Evolutionary conservation across 164 flowering plant genomes (phyloP).

Genomic region (grape (Vitis vinifera)): ASM3070453v1 NC_081816.1:4282501-4283000

Average conservation of each 20-base stretch:
- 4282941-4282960: conserved; percentile 22
- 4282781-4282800: conserved; percentile 76
- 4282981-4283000: conserved; percentile 37
- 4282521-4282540: too few species aligned
- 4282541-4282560: conserved; percentile 38
- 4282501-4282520: background rate
- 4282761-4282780: conserved; percentile 51
- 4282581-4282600: conserved; percentile 45
- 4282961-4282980: conserved; percentile 42
- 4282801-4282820: conserved; percentile 65
- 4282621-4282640: conserved; percentile 34
- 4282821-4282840: conserved; percentile 52
- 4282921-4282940: conserved; percentile 14
- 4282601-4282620: conserved; percentile 48
- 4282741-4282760: conserved; percentile 56
- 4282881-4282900: background rate
- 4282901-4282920: background rate
- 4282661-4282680: conserved; percentile 40
- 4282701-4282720: conserved; percentile 52
- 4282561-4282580: conserved; percentile 56
- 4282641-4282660: conserved; percentile 33
- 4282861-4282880: conserved; percentile 48
- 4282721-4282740: conserved; percentile 59
- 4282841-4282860: conserved; percentile 55
- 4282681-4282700: conserved; percentile 34